Base-by-base conservation (phyloP, 441 rosid genomes). In the Mallotus repandus region DNA sequence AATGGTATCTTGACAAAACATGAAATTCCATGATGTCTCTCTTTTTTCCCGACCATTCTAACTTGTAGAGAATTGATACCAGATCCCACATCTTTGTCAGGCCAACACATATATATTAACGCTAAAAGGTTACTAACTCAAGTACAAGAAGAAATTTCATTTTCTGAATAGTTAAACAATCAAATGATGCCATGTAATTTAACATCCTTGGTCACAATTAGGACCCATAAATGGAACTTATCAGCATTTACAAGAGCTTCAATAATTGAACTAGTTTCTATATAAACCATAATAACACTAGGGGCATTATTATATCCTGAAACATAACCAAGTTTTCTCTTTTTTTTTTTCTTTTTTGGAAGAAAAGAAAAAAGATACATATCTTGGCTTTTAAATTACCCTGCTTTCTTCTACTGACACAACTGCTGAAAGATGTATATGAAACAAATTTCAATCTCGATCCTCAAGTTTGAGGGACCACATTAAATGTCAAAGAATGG, bases 61-160 rank as follows among this genome's bases (percentile, higher is more conserved):
- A 3, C 38, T 5, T 35, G 2, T 35, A 35, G 38, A 35, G 38
- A 35, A 35, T 35, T 35, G 5, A 5, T 5, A 35, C 38, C 2
- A 35, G 38, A 35, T 35, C 38, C 38, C 38, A 69, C 68, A 76
- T 84, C 85, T 71, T 63, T 75, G 73, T 82, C 87, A 50, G 66
- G 78, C 81, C 81, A 84, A 71, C 71, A 52, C 80, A 80, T 74
- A 83, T 66, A 75, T 71, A 73, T 46, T 54, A 10, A 71, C 9
- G 22, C 38, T 56, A 18, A 15, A 52, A 61, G 46, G 15, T 38
- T 62, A 49, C 38, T 35, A 35, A 3, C 29, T 7, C 61, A 58
- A 45, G 11, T n/a, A 43, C 35, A 29, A 19, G 67, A 68, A 25
- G 29, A 25, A 25, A 25, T 25, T 25, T 25, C 29, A 25, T 25